Base-by-base conservation (phyloP, 169 alveolate genomes). In the Cryptosporidium felis region DNA sequence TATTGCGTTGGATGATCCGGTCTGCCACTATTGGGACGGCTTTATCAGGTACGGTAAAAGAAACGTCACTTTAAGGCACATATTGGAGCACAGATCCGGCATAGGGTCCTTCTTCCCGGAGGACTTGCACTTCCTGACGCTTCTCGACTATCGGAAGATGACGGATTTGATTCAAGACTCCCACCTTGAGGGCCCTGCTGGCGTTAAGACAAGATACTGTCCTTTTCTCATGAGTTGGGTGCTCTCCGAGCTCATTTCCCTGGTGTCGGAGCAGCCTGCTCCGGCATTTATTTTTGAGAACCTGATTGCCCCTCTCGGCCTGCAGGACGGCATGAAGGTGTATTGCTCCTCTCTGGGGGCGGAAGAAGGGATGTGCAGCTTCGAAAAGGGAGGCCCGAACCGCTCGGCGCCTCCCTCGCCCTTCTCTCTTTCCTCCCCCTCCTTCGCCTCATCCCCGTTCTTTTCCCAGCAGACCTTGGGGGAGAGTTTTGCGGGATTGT, bases 21-120 rank as follows among this genome's bases (percentile, higher is more conserved):
- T 90, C 16, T 90, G 91, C 32, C 89, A 90, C 34, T 90, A 90
- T 26, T 90, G 91, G 91, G 92, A 90, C 42, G 92, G 92, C 5
- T 90, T 90, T 51, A 82, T 90, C 18, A 66, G 92, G 47, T 81
- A 90, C 62, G 90, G 90, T 21, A 90, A 90, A 36, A 90, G 90
- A 60, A 62, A 80, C 61, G 62, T 90, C 80, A 81, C 82, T 21
- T 74, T 90, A 62, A 90, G 90, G 44, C 91, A 90, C 58, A 53
- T 90, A 4, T 51, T 90, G 9, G 62, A 89, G 9, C 82, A 81
- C 40, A 90, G 90, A 53, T 90, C 91, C 41, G 89, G 82, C 40
- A 74, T 90, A 16, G 67, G 56, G 26, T 80, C 89, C 26, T 89
- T 90, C 28, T 90, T 90, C 53, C 91, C 89, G 23, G 91, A 90